These are phyloP conservation scores for Oryza nivara DNA, from an alignment of 176 grass and related monocot species.

Conservation along the genomic window DNA sequence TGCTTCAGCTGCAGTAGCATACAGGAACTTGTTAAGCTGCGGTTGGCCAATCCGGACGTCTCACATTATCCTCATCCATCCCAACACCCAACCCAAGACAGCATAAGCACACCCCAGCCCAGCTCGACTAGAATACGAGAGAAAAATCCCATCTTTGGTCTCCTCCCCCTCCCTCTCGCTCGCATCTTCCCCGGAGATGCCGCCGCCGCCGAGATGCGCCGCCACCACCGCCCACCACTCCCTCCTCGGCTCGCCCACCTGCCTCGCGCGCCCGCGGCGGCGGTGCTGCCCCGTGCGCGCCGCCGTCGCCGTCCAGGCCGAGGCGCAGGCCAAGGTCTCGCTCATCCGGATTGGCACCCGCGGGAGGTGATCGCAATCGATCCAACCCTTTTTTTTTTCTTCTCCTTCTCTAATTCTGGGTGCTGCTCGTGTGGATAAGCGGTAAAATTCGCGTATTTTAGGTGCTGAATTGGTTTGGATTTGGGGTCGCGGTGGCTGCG, in stretches of 20 bases:
- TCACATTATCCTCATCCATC: slow-evolving; percentile 67
- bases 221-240: slow-evolving; percentile 45
- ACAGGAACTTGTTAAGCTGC: neutral
- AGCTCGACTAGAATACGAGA: neutral
- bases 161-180: neutral
- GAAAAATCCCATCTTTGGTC: neutral
- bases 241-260: slow-evolving; percentile 53
- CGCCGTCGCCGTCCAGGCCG: slow-evolving; percentile 71
- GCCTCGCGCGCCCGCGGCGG: slow-evolving; percentile 45
- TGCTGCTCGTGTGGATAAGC: too few relatives aligned
- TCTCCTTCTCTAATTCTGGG: neutral
- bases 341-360: slow-evolving; percentile 90
- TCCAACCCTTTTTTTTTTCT: slow-evolving; percentile 26
- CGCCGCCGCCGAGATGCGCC: slow-evolving; percentile 47
- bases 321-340: slow-evolving; percentile 75
- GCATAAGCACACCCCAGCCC: neutral
- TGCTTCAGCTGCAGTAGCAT: too few relatives aligned
- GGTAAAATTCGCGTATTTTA: slow-evolving; percentile 46
- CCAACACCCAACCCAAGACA: neutral
- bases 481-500: slow-evolving; percentile 5
- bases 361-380: slow-evolving; percentile 68
- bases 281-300: slow-evolving; percentile 52
- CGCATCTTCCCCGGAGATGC: slow-evolving; percentile 31
- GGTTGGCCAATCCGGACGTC: slow-evolving; percentile 62
- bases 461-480: neutral